phyloP scores from a whole-genome alignment of 192 early-diverging fungal genomes.

The Coemansia sp. region DNA sequence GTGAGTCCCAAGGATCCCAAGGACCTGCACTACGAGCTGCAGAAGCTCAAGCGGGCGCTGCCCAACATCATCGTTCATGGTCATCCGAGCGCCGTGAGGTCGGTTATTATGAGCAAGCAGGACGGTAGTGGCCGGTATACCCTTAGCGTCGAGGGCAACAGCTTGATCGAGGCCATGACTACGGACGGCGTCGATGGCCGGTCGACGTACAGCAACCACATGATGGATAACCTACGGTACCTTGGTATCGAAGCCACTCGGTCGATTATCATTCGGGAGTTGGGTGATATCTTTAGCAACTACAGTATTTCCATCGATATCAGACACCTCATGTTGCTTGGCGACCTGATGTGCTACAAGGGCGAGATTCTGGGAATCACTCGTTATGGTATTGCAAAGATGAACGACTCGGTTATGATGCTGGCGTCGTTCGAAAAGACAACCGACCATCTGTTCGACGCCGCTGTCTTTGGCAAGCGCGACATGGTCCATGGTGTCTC shows the following conservation, averaged over 20 bases:
- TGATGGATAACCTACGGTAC: conserved; percentile 84
- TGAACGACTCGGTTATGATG: conserved; percentile 99
- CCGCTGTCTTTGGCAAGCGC: conserved; percentile 89
- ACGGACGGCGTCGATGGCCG: conserved; percentile 86
- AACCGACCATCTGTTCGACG: conserved; percentile 98
- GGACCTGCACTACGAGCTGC: conserved; percentile 69
- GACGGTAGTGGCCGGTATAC: conserved; percentile 43
- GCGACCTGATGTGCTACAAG: conserved; percentile 98
- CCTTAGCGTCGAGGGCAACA: conserved; percentile 90
- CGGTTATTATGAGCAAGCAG: conserved; percentile 64
- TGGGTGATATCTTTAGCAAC: conserved; percentile 75
- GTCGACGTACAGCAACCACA: conserved; percentile 81
- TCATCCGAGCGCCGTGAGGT: conserved; percentile 73
- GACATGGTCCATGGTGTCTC: conserved; percentile 95
- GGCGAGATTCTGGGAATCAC: conserved; percentile 98
- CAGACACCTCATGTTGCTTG: conserved; percentile 94
- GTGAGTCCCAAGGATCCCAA: conserved; percentile 58
- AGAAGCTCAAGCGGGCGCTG: conserved; percentile 78
- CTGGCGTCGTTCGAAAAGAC: conserved; percentile 99
- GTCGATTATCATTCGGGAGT: conserved; percentile 86
- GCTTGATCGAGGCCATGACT: conserved; percentile 90
- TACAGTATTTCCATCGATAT: conserved; percentile 95
- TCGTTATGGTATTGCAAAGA: conserved; percentile 98
- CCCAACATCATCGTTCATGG: conserved; percentile 89
- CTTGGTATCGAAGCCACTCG: conserved; percentile 97